phyloP scores from a whole-genome alignment of 2,329 filamentous ascomycete species.

The Botrytis cinerea region DNA sequence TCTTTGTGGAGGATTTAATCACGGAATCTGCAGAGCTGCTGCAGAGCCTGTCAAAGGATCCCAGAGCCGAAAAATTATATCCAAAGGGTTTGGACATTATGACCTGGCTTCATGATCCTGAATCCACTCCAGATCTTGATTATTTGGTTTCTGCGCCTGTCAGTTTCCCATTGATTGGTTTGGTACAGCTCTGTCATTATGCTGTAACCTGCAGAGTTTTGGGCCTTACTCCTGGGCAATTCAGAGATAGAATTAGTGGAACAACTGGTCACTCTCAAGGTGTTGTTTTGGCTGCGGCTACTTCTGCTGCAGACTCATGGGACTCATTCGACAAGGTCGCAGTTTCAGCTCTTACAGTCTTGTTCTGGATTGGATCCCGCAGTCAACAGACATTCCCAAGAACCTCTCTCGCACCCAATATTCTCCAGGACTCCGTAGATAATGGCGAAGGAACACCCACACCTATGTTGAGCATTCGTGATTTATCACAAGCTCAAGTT shows the following conservation, averaged over 20 bases:
- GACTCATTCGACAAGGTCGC: conserved; percentile 83
- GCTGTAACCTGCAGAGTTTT: conserved; percentile 90
- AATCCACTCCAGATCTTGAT: conserved; percentile 88
- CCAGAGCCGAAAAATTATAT: conserved; percentile 91
- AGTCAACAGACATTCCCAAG: conserved; percentile 97
- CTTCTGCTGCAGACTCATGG: conserved; percentile 89
- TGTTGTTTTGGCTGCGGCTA: conserved; percentile 88
- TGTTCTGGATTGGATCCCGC: conserved; percentile 98
- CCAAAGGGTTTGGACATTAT: conserved; percentile 95
- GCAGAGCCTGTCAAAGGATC: conserved; percentile 79
- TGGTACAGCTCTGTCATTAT: conserved; percentile 95
- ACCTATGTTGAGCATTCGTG: conserved; percentile 96
- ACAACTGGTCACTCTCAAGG: conserved; percentile 97
- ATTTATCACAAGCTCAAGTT: conserved; percentile 82
- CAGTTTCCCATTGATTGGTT: conserved; percentile 91
- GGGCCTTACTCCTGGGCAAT: conserved; percentile 83
- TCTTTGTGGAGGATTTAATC: conserved; percentile 86
- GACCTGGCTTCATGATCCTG: conserved; percentile 85
- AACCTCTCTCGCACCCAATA: conserved; percentile 87
- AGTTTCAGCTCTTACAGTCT: conserved; percentile 79
- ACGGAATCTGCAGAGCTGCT: conserved; percentile 79
- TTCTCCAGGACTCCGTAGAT: conserved; percentile 89
- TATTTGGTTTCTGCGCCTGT: conserved; percentile 94
- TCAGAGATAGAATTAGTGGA: conserved; percentile 81
- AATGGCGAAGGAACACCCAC: conserved; percentile 94